A percentile compares a stretch with the other conserved stretches of the same genome.
phyloP scores from a whole-genome alignment of 805 yeast species.

The Tetrapisispora pingtungensis region DNA sequence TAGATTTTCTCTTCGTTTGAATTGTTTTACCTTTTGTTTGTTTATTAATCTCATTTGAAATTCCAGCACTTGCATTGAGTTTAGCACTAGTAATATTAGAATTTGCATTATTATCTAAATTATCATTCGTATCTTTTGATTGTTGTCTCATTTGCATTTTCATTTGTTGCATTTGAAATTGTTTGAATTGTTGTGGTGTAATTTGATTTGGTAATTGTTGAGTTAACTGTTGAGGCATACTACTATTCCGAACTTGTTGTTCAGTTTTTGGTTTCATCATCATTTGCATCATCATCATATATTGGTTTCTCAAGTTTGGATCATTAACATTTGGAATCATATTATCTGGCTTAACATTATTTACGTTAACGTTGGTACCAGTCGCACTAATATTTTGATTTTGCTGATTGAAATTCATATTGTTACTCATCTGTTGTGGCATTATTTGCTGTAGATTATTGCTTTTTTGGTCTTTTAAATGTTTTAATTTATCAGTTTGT shows the following conservation, averaged over 20 bases:
- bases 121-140: background rate
- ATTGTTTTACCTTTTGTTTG: background rate
- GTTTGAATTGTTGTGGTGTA: background rate
- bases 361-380: background rate
- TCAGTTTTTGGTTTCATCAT: slow-evolving; percentile 4
- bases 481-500: slow-evolving; percentile 8
- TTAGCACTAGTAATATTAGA: too few species aligned
- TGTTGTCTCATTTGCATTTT: slow-evolving; percentile 4
- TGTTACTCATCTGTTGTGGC: background rate
- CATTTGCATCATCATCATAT: slow-evolving; percentile 6
- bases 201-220: slow-evolving; percentile 2
- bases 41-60: background rate
- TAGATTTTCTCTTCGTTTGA: background rate
- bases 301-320: slow-evolving; percentile 2
- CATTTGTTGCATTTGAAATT: slow-evolving; percentile 3
- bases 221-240: background rate
- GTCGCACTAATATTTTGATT: background rate
- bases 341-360: background rate
- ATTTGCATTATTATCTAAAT: background rate
- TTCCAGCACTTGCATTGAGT: too few species aligned
- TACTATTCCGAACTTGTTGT: background rate
- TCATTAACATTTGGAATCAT: background rate
- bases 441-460: slow-evolving; percentile 4
- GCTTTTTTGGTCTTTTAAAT: slow-evolving; percentile 19
- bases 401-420: background rate